Base-by-base conservation (phyloP, 371 early-diverging fungal genomes). In the Apophysomyces trapeziformis region DNA sequence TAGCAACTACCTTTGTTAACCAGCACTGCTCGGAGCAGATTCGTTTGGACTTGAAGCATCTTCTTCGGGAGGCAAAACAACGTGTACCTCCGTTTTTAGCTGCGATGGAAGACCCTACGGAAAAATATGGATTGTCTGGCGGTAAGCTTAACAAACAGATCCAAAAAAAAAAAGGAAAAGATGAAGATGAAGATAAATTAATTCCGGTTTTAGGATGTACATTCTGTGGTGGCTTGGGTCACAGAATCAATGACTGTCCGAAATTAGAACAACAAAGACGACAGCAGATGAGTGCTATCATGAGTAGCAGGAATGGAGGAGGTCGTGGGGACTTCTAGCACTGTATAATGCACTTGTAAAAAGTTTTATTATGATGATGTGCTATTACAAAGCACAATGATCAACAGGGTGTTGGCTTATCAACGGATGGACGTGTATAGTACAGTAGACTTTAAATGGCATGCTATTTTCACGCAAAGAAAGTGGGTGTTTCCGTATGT, bases 1-100 rank as follows among this genome's bases (percentile, higher is more conserved):
- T 94, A 4, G 95, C 99, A 0, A 95, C 96, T 0, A 98, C 99
- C 3, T 99, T 98, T 80, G 95, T 99, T 71, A 95, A 95, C 70
- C 89, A 84, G 47, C 83, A 87, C 36, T 90, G 90, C 46, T 91
- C 94, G 1, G 92, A 94, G 66, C 95, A 95, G 63, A 93, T 97
- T 66, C 79, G 95, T 68, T 75, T 95, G 26, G 98, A 96, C 81
- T 81, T 99, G 64, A 96, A 97, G 75, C 93, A 96, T 64, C 79
- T 98, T 56, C 76, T 99, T 41, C 79, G 82, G 36, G 98, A 98
- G 75, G 98, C 97, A 44, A 95, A 96, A 71, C 98, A 99, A 68
- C 77, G 87, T 0, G 91, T 98, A 7, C 99, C 99, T 11, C 93
- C 93, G 0, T 92, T 96, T 41, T 73, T 98, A 67, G 84, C 88